Percentiles rank a stretch among this genome's conserved stretches.
phyloP scores from a whole-genome alignment of 2,329 filamentous ascomycete genomes.

The Colletotrichum karsti region DNA sequence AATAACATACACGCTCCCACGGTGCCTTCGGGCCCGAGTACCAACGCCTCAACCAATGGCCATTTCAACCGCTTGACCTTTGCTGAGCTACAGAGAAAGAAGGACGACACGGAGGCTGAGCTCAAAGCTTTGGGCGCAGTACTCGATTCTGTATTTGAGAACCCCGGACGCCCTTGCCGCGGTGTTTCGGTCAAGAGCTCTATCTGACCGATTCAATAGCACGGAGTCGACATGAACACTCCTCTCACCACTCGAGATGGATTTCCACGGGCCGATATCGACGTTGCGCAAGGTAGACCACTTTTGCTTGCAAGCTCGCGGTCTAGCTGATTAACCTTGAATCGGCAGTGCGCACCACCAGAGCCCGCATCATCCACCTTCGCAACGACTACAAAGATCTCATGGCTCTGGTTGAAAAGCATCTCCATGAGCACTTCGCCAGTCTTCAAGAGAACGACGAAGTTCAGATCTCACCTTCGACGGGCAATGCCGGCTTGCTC shows the following conservation, averaged over 20 bases:
- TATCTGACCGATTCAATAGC: constrained; percentile 59
- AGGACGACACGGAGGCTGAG: constrained; percentile 86
- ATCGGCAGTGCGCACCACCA: constrained; percentile 83
- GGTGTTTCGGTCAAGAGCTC: constrained; percentile 19
- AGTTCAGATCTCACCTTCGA: constrained; percentile 2
- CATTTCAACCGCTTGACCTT: constrained; percentile 73
- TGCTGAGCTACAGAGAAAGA: constrained; percentile 82
- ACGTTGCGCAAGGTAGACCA: constrained; percentile 84
- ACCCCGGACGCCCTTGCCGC: neutral
- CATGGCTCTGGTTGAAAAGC: constrained; percentile 84
- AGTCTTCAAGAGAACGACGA: constrained; percentile 64
- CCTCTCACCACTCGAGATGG: constrained; percentile 87
- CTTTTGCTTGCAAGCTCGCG: neutral
- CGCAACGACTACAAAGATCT: constrained; percentile 93
- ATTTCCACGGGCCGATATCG: constrained; percentile 91
- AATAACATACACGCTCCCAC: constrained; percentile 67
- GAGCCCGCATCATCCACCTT: constrained; percentile 86
- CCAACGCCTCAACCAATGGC: constrained; percentile 67
- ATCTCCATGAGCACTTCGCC: constrained; percentile 92
- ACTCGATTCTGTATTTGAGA: constrained; percentile 77
- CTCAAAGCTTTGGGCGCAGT: constrained; percentile 85
- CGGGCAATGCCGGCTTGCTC: neutral
- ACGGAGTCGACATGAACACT: constrained; percentile 93
- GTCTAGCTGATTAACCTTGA: constrained; percentile 14
- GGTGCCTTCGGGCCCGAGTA: constrained; percentile 78